Base-by-base conservation (phyloP, 176 grass and related monocot species). In the Bonia amplexicaulis region DNA sequence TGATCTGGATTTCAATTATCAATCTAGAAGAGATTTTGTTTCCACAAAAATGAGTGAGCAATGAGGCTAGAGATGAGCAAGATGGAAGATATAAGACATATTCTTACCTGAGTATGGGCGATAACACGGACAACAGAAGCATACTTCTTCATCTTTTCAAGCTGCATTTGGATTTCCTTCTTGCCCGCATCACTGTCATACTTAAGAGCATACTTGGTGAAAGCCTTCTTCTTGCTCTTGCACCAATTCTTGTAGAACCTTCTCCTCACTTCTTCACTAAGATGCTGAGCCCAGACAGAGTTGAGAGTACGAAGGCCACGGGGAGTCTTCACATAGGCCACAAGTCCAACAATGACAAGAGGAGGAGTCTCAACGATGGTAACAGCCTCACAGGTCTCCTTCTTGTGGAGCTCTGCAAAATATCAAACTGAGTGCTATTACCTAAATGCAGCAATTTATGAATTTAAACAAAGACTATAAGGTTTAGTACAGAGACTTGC, bases 171-270 rank as follows among this genome's bases (percentile, higher is more conserved):
- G 16, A 97, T 91, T 86, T 97, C 95, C 67, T 97, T 94, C 87
- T 97, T 97, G 64, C 95, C 95, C 0, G 55, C 82, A 15, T 97
- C 92, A 19, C 20, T 83, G 12, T 97, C 95, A 45, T 90, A 94
- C 87, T 97, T 97, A 51, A 93, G 90, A 12, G 90, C 90, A 82
- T 97, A 97, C 88, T 86, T 97, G 6, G 85, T 89, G 63, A 97
- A 97, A 45, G 95, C 95, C 71, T 89, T 94, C 90, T 97, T 97
- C 90, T 97, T 95, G 90, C 95, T 97, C 66, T 94, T 97, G 82
- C 82, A 97, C 95, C 95, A 97, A 87, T 91, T 94, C 79, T 97
- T 97, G 90, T 97, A 97, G 85, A 97, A 97, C 67, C 95, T 88
- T 39, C 92, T 88, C 75, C 89, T 92, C 6, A 97, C 51, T 46